Evolutionary conservation across 1,284 basidiomycete genomes (phyloP).

Genomic region (Ustilago trichophora): DNA sequence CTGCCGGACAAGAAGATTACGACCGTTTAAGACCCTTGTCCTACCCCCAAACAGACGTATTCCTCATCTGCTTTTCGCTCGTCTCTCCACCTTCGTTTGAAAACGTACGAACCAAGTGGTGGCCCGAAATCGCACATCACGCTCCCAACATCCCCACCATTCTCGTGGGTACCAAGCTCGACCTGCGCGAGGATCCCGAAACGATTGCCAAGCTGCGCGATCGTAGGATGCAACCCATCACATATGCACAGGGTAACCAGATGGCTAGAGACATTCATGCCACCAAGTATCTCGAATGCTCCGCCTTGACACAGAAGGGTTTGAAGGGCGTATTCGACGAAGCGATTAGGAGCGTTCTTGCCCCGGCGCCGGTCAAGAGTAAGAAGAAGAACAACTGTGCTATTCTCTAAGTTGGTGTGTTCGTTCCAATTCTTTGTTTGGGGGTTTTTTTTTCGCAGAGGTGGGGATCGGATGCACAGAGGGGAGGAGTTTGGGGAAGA

Average conservation of each 20-base stretch:
- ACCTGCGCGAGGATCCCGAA: conserved; percentile 90
- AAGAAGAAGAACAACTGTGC: conserved; percentile 65
- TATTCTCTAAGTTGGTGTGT: conserved; percentile 50
- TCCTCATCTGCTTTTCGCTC: conserved; percentile 97
- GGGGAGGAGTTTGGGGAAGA: too few species aligned
- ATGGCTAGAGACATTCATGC: conserved; percentile 95
- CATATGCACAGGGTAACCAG: conserved; percentile 85
- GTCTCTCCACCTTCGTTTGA: conserved; percentile 97
- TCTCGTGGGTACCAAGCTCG: conserved; percentile 96
- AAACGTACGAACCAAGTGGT: conserved; percentile 91
- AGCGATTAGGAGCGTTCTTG: conserved; percentile 62
- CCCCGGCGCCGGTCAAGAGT: conserved; percentile 60
- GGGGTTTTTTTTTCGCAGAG: too few species aligned
- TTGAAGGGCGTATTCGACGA: conserved; percentile 66
- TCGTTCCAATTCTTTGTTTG: too few species aligned
- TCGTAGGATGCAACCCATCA: conserved; percentile 91
- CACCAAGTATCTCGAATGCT: conserved; percentile 91
- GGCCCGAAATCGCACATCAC: conserved; percentile 75
- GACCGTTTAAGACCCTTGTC: conserved; percentile 96
- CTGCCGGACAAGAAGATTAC: conserved; percentile 71
- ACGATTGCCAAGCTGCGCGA: conserved; percentile 93
- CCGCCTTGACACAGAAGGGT: conserved; percentile 93
- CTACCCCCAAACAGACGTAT: conserved; percentile 99
- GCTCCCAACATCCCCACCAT: conserved; percentile 91
- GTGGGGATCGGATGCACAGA: too few species aligned